Conservation (phyloP, 768 basidiomycete genomes). For the Tylopilus plumbeoviolaceoides region DNA sequence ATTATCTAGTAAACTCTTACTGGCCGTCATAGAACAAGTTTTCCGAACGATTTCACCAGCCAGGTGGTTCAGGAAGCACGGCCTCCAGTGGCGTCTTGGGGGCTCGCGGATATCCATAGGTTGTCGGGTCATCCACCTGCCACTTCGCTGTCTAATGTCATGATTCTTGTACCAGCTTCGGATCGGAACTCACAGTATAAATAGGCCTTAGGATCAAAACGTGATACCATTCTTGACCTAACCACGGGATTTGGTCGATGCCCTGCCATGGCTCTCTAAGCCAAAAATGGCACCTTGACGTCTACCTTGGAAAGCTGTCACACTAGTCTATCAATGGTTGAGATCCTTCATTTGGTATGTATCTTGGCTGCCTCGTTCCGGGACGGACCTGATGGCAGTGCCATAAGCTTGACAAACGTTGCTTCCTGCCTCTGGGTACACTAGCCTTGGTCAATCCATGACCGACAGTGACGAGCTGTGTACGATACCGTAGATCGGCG, state of each 20-base stretch:
- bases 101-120: not conserved
- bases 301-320: not conserved
- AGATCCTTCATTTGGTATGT: not conserved
- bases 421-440: no score
- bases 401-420: no score
- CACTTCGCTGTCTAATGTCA: no score
- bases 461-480: no score
- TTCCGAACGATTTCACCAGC: not conserved
- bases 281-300: not conserved
- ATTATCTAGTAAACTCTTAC: no score
- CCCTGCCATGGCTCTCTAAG: slow-evolving; percentile 1
- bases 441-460: no score
- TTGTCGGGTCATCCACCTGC: no score
- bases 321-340: not conserved
- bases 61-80: not conserved
- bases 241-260: not conserved
- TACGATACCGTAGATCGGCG: no score
- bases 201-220: not conserved
- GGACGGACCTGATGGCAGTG: no score
- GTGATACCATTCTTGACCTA: not conserved
- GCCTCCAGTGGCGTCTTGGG: slow-evolving; percentile 1
- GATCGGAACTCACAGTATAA: slow-evolving; percentile 5
- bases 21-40: no score
- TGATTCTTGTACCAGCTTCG: not conserved
- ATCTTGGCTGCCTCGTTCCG: no score